A percentile compares a stretch with the other conserved stretches of the same genome.
These are phyloP conservation scores for Chaetomium strumarium DNA, from an alignment of 2,329 filamentous ascomycete genomes.

Conservation along the genomic window DNA sequence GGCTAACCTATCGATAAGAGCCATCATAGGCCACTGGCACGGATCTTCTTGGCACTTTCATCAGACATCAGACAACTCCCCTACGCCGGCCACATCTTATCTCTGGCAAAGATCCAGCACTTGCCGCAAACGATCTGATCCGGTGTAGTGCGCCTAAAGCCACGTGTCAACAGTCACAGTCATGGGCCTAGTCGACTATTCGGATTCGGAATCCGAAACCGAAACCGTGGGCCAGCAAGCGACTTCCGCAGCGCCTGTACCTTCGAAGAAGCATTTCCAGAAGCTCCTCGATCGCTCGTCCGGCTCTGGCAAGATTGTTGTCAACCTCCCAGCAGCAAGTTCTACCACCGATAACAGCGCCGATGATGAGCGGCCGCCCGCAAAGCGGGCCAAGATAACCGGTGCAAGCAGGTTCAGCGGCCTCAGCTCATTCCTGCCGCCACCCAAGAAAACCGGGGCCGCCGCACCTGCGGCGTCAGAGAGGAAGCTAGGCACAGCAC, in stretches of 20 bases:
- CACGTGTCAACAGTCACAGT: conserved; percentile 11
- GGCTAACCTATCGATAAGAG: no score
- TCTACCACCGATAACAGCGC: conserved; percentile 30
- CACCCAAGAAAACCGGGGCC: conserved; percentile 59
- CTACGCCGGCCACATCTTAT: background rate
- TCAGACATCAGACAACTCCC: no score
- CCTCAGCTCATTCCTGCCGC: conserved; percentile 81
- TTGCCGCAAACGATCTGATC: background rate
- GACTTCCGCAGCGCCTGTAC: conserved; percentile 28
- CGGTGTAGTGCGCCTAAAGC: background rate
- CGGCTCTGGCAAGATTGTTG: conserved; percentile 73
- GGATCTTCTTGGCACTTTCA: no score
- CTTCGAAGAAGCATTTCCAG: conserved; percentile 59
- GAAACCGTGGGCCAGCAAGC: conserved; percentile 37
- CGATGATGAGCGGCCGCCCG: conserved; percentile 49
- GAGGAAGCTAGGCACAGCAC: conserved; percentile 28
- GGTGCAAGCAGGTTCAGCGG: conserved; percentile 59
- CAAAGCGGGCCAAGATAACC: conserved; percentile 61
- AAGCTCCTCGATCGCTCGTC: conserved; percentile 71
- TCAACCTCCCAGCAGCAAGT: conserved; percentile 62
- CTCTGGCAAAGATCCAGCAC: no score
- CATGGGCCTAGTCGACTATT: conserved; percentile 79
- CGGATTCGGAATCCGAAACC: conserved; percentile 62
- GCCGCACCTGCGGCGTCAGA: conserved; percentile 29
- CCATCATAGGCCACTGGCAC: no score